Percentiles rank a stretch among this genome's conserved stretches.
phyloP scores from a whole-genome alignment of 2,329 filamentous ascomycete species.

The Salinomyces thailandicus region DNA sequence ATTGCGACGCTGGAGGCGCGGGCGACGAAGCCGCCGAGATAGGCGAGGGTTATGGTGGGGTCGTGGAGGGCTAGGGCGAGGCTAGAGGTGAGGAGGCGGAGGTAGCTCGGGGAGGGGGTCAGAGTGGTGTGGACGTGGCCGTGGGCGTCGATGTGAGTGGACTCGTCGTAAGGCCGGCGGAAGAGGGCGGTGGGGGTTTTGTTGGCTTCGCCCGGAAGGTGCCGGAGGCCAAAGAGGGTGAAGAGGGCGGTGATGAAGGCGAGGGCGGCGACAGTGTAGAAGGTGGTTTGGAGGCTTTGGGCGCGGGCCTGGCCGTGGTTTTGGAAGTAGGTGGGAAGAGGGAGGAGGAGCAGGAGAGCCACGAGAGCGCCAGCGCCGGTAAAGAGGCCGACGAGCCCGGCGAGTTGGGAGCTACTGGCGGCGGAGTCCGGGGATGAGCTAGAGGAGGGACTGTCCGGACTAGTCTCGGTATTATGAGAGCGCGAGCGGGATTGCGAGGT shows the following conservation, averaged over 20 bases:
- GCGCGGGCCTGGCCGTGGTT: conserved; percentile 60
- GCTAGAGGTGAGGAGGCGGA: conserved; percentile 31
- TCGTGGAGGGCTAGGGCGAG: conserved; percentile 59
- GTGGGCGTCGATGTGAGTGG: conserved; percentile 13
- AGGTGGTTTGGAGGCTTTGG: conserved; percentile 69
- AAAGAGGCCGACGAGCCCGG: conserved; percentile 83
- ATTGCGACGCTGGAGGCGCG: conserved; percentile 91
- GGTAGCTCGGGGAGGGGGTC: conserved; percentile 46
- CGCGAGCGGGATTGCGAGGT: conserved; percentile 23
- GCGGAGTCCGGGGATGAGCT: conserved; percentile 5
- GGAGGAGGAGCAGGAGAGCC: conserved; percentile 71
- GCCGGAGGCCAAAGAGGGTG: conserved; percentile 67
- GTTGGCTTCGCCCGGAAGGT: conserved; percentile 59
- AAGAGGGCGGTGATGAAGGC: conserved; percentile 61
- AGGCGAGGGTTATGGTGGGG: conserved; percentile 71
- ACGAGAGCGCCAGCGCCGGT: conserved; percentile 86
- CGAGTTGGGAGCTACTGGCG: conserved; percentile 44
- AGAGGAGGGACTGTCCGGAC: conserved; percentile 2
- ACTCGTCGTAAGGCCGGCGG: conserved; percentile 23
- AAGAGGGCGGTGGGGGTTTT: conserved; percentile 54
- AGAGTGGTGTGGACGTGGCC: conserved; percentile 17
- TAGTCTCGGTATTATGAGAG: conserved; percentile 1
- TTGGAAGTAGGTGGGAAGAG: conserved; percentile 72
- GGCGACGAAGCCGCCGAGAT: conserved; percentile 88
- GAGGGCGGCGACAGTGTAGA: conserved; percentile 71